Evolutionary conservation across 352 stramenopile genomes (phyloP), one percentile per base, ranked within the genome.

Genomic region (Phytopythium helicoides): DNA sequence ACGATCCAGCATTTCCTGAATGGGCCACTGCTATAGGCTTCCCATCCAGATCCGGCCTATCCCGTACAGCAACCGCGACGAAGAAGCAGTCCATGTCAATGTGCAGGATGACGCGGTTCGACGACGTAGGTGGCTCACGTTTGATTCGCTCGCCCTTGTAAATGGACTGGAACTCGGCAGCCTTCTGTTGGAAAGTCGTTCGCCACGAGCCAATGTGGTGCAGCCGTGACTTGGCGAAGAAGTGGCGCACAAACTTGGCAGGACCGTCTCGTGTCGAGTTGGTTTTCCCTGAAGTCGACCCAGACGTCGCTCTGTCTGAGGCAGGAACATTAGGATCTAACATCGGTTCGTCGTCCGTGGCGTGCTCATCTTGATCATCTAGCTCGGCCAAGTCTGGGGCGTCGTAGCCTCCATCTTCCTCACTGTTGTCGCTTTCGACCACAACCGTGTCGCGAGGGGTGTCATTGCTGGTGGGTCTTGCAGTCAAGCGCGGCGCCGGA

Each of bases 71-170:
- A 8, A 99, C 95, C 10, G 86, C 74, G 3, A 95, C 95, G 64
- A 99, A 99, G 73, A 98, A 99, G 53, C 89, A 98, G 68, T 99
- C 96, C 95, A 99, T 98, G 66, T 99, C 96, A 0, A 98, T 84
- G 49, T 98, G 95, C 46, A 98, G 66, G 37, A 99, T 92, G 37
- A 96, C 92, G 1, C 91, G 82, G 16, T 88, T 52, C 19, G 26
- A 67, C 0, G 73, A 86, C 8, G 54, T 65, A 8, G 60, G 21
- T 0, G 66, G 15, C 11, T 64, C 76, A 44, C 69, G 71, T 12
- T 25, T 49, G 28, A 92, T 66, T 0, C 42, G 40, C 15, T 48
- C 39, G 5, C 83, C 80, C 51, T 68, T 76, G 55, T 91, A 91
- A 15, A 86, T 81, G 7, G 69, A 57, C 31, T 75, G 66, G 34